Evolutionary conservation across 1,139 yeast species (phyloP), one percentile per base, ranked within the genome.

Genomic region (Yamadazyma jaroonii): DNA sequence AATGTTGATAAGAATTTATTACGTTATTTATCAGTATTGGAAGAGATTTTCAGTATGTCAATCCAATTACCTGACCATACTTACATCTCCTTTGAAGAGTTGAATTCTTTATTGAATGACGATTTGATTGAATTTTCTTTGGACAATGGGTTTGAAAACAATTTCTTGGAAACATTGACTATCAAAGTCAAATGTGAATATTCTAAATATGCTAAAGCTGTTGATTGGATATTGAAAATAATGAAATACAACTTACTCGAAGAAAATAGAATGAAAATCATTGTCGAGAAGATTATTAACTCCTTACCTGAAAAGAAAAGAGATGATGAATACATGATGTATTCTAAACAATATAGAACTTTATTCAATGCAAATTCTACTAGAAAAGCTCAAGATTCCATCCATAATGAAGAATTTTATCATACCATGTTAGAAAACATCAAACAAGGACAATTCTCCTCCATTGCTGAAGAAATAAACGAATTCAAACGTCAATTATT

Each of bases 231-330:
- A 28, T 62, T 68, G 28, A 79, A 80, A 39, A 72, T 86, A 13
- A 62, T 89, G 51, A 79, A 77, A 56, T 71, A 75, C 49, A 73
- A 85, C 13, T 72, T 78, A 4, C 87, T 87, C 56, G 96, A 90
- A 42, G 79, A 77, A 43, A 72, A 77, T 12, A 74, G 97, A 55
- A 74, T 89, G 15, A 73, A 72, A 45, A 79, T 87, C 20, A 71
- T 84, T 20, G 57, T 90, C 34, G 95, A 89, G 46, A 87, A 86
- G 52, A 69, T 84, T 35, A 62, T 89, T 43, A 86, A 84, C 50
- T 73, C 86, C 0, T 61, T 92, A 32, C 84, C 96, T 0, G 96
- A 88, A 40, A 67, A 74, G 31, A 90, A 89, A 59, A 79, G 98
- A 55, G 79, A 78, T 49, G 97, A 95, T 15, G 78, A 78, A 35